Base-by-base conservation (phyloP, 1,284 basidiomycete genomes). In the Lignosus rhinocerotis region DNA sequence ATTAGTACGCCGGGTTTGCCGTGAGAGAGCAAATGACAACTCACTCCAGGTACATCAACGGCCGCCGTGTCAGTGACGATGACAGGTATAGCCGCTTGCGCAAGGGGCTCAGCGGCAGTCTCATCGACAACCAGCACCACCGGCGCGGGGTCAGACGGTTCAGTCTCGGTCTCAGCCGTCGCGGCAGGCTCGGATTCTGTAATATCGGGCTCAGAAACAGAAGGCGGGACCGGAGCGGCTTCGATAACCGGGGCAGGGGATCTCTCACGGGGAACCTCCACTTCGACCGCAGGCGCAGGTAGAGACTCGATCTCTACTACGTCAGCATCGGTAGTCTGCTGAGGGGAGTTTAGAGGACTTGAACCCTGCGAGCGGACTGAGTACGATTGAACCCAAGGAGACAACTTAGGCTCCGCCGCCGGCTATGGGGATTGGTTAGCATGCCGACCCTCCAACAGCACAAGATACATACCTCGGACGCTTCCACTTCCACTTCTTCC, bases 321-420 rank as follows among this genome's bases (percentile, higher is more conserved):
- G 25, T 69, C 67, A 11, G 50, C 62, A 38, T 68, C 61, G 17
- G 60, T 60, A 14, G 64, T 59, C 17, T 65, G 58, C n/a, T 68
- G 66, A 38, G 62, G 57, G 5, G 45, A 17, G 7, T 57, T 49
- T 17, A 61, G 53, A 11, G 62, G 59, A 17, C 59, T 64, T 16
- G 59, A 58, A 12, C 62, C 62, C 32, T 64, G 62, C 17, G 62
- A 61, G 47, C 42, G 51, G 46, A 59, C 44, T 36, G 65, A 56
- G 65, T 60, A 63, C 1, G 62, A 63, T 16, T 59, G 56, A 17
- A 58, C 47, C 62, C 62, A 63, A 10, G 54, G 6, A 7, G 59
- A 53, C 51, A 25, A 4, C 2, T 56, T 56, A 1, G 53, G 17
- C 14, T 42, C 42, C 19, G 58, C 58, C 14, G 46, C 17, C 2